Conservation (phyloP, 306 rosid species). For the Macrotyloma uniflorum region DNA sequence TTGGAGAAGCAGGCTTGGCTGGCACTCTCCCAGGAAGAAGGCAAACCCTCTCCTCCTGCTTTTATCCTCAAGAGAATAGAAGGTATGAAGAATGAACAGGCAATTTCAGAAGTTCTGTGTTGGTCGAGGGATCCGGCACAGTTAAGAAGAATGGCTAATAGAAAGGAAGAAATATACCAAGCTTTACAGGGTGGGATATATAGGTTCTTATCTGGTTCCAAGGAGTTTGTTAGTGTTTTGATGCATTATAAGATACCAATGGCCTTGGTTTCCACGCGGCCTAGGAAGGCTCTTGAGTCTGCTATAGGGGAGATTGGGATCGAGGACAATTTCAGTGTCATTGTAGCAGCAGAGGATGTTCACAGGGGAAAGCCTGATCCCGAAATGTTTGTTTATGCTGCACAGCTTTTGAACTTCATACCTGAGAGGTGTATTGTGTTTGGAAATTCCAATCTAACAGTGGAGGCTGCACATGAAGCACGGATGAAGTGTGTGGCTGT, state of each 20-base stretch:
- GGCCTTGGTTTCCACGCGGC: constrained; percentile 89
- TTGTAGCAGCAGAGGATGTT: constrained; percentile 93
- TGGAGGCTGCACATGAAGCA: constrained; percentile 97
- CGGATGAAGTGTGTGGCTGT: constrained; percentile 97
- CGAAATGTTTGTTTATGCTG: constrained; percentile 89
- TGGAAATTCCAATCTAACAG: constrained; percentile 91
- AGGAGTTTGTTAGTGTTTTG: constrained; percentile 84
- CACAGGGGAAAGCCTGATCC: constrained; percentile 97
- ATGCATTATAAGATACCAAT: constrained; percentile 91
- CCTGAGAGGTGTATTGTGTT: constrained; percentile 97
- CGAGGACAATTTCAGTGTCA: constrained; percentile 69
- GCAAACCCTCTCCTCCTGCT: constrained; percentile 76
- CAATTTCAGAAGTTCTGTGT: constrained; percentile 91
- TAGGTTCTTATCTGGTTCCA: constrained; percentile 72
- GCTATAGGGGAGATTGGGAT: constrained; percentile 80
- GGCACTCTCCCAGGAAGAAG: constrained; percentile 84
- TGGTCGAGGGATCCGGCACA: constrained; percentile 88
- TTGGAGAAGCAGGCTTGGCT: constrained; percentile 89
- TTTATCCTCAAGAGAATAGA: constrained; percentile 79
- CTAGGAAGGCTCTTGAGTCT: constrained; percentile 71
- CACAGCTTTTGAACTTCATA: constrained; percentile 81
- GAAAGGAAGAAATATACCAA: constrained; percentile 84
- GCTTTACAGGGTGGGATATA: constrained; percentile 90
- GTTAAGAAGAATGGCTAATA: constrained; percentile 73
- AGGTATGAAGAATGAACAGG: constrained; percentile 98